Conservation (phyloP, 2,329 filamentous ascomycete species). For the Hirsutella rhossiliensis region DNA sequence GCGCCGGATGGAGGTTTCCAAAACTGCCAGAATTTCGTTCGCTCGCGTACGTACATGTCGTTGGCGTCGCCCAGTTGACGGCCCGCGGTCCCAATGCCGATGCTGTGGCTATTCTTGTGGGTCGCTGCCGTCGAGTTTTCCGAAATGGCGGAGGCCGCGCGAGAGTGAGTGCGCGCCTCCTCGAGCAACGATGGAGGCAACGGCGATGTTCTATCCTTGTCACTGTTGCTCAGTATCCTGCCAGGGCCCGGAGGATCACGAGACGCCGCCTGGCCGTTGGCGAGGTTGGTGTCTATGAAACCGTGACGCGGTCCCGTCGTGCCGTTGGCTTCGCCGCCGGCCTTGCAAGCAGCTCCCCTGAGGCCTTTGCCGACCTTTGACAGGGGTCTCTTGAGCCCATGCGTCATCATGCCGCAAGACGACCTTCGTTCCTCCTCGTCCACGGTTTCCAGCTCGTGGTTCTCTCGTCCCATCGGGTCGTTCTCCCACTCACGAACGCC, state of each 20-base stretch:
- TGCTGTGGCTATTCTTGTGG: neutral
- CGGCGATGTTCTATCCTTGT: constrained; percentile 8
- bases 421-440: constrained; percentile 10
- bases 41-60: constrained; percentile 33
- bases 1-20: constrained; percentile 52
- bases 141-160: constrained; percentile 24
- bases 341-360: constrained; percentile 29
- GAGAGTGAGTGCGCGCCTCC: constrained; percentile 21
- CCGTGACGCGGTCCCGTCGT: constrained; percentile 44
- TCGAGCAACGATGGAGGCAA: constrained; percentile 17
- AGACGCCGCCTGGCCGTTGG: neutral
- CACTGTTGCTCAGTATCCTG: neutral
- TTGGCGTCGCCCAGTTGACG: constrained; percentile 36
- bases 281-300: constrained; percentile 26
- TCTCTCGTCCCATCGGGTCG: constrained; percentile 1
- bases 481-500: constrained; percentile 27
- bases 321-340: constrained; percentile 36
- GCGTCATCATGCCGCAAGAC: constrained; percentile 16
- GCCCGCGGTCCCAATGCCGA: constrained; percentile 33
- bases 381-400: constrained; percentile 23
- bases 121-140: constrained; percentile 21
- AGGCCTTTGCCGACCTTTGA: constrained; percentile 37
- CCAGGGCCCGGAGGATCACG: neutral
- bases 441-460: neutral
- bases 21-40: constrained; percentile 46